Evolutionary conservation across 106 monocot genomes (phyloP).

Genomic region (Vanilla planifolia): DNA sequence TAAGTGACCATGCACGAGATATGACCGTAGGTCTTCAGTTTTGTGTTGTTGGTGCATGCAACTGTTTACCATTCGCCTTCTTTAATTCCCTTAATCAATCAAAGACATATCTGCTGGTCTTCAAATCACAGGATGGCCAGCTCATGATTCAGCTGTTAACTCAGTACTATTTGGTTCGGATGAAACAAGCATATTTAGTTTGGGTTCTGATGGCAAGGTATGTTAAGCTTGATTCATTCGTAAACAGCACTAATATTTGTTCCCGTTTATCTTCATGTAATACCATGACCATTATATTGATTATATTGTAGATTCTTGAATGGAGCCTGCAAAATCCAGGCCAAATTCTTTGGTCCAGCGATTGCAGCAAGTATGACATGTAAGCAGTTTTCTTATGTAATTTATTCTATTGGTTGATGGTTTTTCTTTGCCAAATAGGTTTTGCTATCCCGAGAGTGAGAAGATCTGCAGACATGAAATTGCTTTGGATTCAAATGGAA

Average conservation of each 20-base stretch:
- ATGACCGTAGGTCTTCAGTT: no score
- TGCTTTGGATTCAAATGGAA: conserved; percentile 76
- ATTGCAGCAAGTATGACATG: conserved; percentile 72
- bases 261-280: no score
- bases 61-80: background rate
- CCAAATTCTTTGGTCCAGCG: conserved; percentile 92
- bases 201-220: conserved; percentile 95
- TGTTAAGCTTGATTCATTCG: no score
- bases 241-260: no score
- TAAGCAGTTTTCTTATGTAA: background rate
- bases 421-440: conserved; percentile 32
- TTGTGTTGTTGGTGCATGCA: no score
- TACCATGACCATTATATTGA: background rate
- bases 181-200: conserved; percentile 96
- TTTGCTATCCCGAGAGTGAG: conserved; percentile 68
- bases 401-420: background rate
- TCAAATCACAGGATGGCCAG: conserved; percentile 99
- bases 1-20: no score
- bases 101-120: conserved; percentile 86
- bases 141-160: conserved; percentile 85
- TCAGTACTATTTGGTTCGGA: conserved; percentile 92
- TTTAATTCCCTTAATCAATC: conserved; percentile 24
- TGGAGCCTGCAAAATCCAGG: conserved; percentile 99
- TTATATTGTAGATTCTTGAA: conserved; percentile 66
- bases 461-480: conserved; percentile 81